These are phyloP conservation scores for Fusarium continuum DNA, from an alignment of 2,329 filamentous ascomycete species.

Conservation along the genomic window DNA sequence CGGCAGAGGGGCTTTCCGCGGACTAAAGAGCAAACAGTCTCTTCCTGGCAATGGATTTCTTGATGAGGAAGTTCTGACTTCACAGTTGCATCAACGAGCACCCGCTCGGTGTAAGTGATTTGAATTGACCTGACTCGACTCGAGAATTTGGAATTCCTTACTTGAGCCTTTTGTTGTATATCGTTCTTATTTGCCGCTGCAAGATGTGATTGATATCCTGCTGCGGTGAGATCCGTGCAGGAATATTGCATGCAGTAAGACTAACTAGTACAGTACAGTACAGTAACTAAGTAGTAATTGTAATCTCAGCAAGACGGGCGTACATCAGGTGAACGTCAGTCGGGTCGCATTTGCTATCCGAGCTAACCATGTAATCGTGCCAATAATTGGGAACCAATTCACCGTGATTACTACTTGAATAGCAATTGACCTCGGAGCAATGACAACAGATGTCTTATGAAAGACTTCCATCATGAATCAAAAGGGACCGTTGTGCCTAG, in stretches of 20 bases:
- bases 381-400: no score
- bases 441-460: not conserved
- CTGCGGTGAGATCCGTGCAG: not conserved
- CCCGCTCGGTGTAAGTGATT: slow-evolving; percentile 4
- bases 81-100: not conserved
- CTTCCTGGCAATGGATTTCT: slow-evolving; percentile 7
- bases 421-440: not conserved
- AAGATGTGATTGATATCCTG: not conserved
- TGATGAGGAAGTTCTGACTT: not conserved
- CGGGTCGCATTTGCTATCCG: no score
- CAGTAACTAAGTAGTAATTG: no score
- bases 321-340: no score
- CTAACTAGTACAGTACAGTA: no score
- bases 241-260: not conserved
- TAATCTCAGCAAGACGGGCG: no score
- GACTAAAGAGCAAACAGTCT: slow-evolving; percentile 3
- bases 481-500: not conserved
- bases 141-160: slow-evolving; percentile 6
- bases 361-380: no score
- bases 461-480: not conserved
- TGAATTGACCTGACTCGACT: no score
- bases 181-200: not conserved
- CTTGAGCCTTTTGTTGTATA: slow-evolving; percentile 6
- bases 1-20: slow-evolving; percentile 20
- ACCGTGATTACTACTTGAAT: not conserved